Evolutionary conservation across 768 basidiomycete species (phyloP).

Genomic region (Rhizopogon salebrosus): DNA sequence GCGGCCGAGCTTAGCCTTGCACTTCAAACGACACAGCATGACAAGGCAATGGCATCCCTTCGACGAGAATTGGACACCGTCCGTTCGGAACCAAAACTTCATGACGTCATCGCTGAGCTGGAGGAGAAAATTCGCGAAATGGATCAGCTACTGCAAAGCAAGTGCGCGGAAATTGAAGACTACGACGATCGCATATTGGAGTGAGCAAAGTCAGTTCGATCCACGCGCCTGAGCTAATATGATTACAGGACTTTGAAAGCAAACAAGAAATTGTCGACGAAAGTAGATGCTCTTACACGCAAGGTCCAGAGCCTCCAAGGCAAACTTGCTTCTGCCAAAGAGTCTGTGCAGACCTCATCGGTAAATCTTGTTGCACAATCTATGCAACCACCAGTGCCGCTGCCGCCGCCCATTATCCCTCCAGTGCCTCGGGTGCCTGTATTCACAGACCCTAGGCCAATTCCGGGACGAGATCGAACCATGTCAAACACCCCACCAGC

Average conservation of each 20-base stretch:
- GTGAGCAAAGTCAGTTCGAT: slow-evolving; percentile 38
- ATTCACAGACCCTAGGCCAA: slow-evolving; percentile 5
- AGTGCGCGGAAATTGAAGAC: slow-evolving; percentile 77
- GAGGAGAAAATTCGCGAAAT: slow-evolving; percentile 70
- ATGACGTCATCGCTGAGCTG: slow-evolving; percentile 50
- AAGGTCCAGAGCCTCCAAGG: slow-evolving; percentile 70
- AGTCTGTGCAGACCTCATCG: slow-evolving; percentile 22
- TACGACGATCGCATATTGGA: slow-evolving; percentile 79
- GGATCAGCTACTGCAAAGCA: slow-evolving; percentile 64
- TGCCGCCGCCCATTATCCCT: slow-evolving; percentile 12
- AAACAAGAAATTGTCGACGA: slow-evolving; percentile 69
- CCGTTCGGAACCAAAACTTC: slow-evolving; percentile 49
- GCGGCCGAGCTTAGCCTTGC: slow-evolving; percentile 62
- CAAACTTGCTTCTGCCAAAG: slow-evolving; percentile 54
- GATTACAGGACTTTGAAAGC: slow-evolving; percentile 63
- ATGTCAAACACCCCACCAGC: slow-evolving; percentile 41
- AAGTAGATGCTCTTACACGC: slow-evolving; percentile 66
- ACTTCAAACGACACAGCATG: slow-evolving; percentile 61
- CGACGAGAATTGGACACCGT: slow-evolving; percentile 52
- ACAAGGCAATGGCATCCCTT: slow-evolving; percentile 54
- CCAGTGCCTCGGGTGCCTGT: slow-evolving; percentile 16
- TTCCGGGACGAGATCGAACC: slow-evolving; percentile 14
- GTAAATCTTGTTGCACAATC: slow-evolving; percentile 7
- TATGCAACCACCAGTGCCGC: slow-evolving; percentile 1
- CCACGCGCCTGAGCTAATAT: slow-evolving; percentile 4